Conservation (phyloP, 2,329 filamentous ascomycete species). For the Paramyrothecium sp. region DNA sequence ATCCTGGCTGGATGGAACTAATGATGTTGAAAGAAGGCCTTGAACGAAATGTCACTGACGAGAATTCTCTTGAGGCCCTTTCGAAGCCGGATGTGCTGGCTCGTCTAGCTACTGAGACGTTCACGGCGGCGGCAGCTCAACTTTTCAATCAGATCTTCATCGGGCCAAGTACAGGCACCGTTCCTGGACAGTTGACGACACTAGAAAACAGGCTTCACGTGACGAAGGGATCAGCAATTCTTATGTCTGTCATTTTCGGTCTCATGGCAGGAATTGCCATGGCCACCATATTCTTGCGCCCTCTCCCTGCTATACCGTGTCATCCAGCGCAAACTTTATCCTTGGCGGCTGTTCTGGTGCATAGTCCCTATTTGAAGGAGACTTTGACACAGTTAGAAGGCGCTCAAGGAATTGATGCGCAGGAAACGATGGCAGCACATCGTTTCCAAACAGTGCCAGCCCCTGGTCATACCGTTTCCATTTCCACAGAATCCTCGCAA, state of each 20-base stretch:
- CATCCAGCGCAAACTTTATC: neutral
- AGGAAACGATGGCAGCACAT: neutral
- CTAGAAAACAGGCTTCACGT: constrained; percentile 6
- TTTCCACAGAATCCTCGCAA: neutral
- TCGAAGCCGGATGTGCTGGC: neutral
- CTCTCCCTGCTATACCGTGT: constrained; percentile 9
- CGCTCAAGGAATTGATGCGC: neutral
- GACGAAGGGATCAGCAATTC: constrained; percentile 10
- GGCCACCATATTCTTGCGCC: constrained; percentile 12
- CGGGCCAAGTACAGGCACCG: neutral
- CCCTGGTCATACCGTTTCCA: neutral
- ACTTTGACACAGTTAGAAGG: neutral
- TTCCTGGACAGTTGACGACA: neutral
- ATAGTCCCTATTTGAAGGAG: neutral
- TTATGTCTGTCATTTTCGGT: constrained; percentile 12
- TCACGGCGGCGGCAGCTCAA: neutral
- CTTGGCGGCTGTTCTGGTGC: neutral
- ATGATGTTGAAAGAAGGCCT: neutral
- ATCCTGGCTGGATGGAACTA: neutral
- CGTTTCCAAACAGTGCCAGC: neutral
- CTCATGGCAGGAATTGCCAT: constrained; percentile 9
- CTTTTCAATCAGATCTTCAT: neutral
- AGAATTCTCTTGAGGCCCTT: neutral
- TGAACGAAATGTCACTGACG: neutral
- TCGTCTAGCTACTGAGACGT: neutral